Conservation (phyloP, 2,329 filamentous ascomycete species). For the Nemania abortiva region DNA sequence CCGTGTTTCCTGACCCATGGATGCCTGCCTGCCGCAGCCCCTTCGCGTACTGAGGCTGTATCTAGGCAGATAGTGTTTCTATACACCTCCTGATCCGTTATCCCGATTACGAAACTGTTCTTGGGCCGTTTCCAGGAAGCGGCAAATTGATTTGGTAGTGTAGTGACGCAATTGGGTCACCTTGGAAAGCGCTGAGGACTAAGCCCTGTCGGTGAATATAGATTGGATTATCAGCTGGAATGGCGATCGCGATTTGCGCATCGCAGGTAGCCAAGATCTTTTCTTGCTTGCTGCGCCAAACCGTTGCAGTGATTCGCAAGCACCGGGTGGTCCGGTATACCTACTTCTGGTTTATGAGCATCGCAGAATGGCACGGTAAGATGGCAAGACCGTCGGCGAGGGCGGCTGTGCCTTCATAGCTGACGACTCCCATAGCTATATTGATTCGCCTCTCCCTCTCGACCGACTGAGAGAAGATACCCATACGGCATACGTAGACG, state of each 20-base stretch:
- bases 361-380: conserved; percentile 16
- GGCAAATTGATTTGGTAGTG: neutral
- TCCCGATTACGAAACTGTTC: conserved; percentile 5
- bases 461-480: neutral
- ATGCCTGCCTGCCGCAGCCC: conserved; percentile 4
- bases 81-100: conserved; percentile 12
- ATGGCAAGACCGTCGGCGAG: conserved; percentile 30
- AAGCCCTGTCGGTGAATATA: conserved; percentile 12
- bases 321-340: conserved; percentile 1
- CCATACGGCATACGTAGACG: neutral
- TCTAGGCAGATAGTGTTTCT: neutral
- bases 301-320: conserved; percentile 12
- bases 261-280: neutral
- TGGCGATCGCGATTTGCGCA: neutral
- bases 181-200: neutral
- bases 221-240: conserved; percentile 16
- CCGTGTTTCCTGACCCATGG: conserved; percentile 14
- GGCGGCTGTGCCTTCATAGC: conserved; percentile 18
- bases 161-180: conserved; percentile 31
- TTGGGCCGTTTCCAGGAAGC: conserved; percentile 10
- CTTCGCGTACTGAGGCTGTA: neutral
- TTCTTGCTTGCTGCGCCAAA: neutral
- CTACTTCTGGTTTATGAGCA: neutral
- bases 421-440: conserved; percentile 2
- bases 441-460: neutral